A percentile compares a stretch with the other conserved stretches of the same genome.
These are phyloP conservation scores for Globisporangium emineosum DNA, from an alignment of 352 stramenopile genomes.

Conservation along the genomic window DNA sequence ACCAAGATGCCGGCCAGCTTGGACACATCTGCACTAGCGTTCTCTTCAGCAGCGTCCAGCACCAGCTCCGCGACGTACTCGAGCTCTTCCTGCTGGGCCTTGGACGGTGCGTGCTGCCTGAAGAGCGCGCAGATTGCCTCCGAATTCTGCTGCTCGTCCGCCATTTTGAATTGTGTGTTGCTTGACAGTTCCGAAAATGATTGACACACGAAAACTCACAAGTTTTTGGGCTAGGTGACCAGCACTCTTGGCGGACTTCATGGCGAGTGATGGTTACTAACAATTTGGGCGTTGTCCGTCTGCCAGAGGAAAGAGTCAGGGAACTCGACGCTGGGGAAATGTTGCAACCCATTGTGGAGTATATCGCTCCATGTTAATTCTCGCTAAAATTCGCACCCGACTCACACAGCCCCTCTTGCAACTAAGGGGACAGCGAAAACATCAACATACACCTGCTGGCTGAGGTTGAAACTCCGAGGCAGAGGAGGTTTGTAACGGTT, in stretches of 20 bases:
- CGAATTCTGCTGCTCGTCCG: neutral
- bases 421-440: too few relatives aligned
- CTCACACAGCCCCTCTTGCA: too few relatives aligned
- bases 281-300: neutral
- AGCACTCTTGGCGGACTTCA: constrained; percentile 1
- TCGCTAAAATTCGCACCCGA: too few relatives aligned
- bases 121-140: constrained; percentile 29
- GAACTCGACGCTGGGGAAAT: neutral
- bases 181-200: constrained; percentile 12
- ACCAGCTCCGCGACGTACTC: constrained; percentile 70
- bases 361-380: too few relatives aligned
- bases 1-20: constrained; percentile 27
- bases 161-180: constrained; percentile 5
- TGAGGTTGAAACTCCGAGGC: too few relatives aligned
- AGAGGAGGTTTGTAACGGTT: too few relatives aligned
- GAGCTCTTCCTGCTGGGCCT: constrained; percentile 33
- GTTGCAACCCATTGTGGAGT: too few relatives aligned
- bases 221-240: neutral
- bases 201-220: constrained; percentile 3
- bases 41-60: constrained; percentile 43
- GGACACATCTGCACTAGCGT: constrained; percentile 13
- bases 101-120: constrained; percentile 13
- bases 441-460: too few relatives aligned
- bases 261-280: constrained; percentile 10
- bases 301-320: neutral